Evolutionary conservation across 176 grass and related monocot genomes (phyloP).

Genomic region (Guadua angustifolia): DNA sequence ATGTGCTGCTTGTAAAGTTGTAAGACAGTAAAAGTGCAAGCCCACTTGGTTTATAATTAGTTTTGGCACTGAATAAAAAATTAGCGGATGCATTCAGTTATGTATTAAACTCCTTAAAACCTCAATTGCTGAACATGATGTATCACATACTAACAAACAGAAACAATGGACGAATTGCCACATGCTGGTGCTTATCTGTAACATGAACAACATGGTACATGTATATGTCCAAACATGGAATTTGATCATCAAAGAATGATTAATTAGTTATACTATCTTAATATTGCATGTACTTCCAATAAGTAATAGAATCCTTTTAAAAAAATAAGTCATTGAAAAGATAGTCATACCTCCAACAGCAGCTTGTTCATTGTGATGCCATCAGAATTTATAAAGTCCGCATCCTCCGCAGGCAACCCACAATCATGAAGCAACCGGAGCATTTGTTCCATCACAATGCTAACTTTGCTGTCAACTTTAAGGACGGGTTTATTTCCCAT

Average conservation of each 20-base stretch:
- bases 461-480: conserved; percentile 99
- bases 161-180: neutral
- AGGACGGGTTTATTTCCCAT: conserved; percentile 98
- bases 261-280: conserved; percentile 39
- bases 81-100: conserved; percentile 10
- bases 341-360: conserved; percentile 67
- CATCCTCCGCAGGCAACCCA: conserved; percentile 84
- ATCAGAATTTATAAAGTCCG: conserved; percentile 96
- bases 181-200: conserved; percentile 20
- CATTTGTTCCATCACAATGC: conserved; percentile 99
- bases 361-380: conserved; percentile 93
- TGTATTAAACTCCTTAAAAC: neutral
- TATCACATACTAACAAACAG: neutral
- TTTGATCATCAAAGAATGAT: neutral
- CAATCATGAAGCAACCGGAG: conserved; percentile 84
- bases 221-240: conserved; percentile 27
- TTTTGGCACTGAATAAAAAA: neutral
- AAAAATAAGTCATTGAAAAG: neutral
- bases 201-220: conserved; percentile 3
- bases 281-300: neutral
- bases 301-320: neutral
- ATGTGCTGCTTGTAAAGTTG: neutral
- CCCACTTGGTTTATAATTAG: conserved; percentile 3
- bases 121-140: neutral
- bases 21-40: conserved; percentile 17